Base-by-base conservation (phyloP, 2,329 filamentous ascomycete species). In the Paracoccidioides brasiliensis region DNA sequence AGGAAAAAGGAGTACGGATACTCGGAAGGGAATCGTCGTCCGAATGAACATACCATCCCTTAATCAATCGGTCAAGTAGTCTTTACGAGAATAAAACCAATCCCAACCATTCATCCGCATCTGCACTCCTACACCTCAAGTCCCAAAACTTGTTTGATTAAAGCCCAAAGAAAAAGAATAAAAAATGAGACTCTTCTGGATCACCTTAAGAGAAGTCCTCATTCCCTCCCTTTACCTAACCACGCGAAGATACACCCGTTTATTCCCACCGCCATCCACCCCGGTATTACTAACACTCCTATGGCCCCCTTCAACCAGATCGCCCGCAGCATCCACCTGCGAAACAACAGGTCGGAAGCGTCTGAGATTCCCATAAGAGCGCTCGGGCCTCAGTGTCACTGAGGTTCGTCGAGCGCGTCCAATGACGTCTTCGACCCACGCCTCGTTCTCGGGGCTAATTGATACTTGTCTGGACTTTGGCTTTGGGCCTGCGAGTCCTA, bases 381-480 rank as follows among this genome's bases (percentile, higher is more conserved):
- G 60, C 35, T 66, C 63, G 14, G 66, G 61, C 0, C 66, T 65
- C 14, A 69, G 64, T 7, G 67, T 56, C 4, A 70, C 68, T 4
- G 69, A 67, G 14, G 69, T 69, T 41, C 67, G 65, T 44, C 73
- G 65, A 5, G 73, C 72, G 62, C 74, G 71, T 40, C 71, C 70
- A 32, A 75, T 66, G 22, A 76, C 70, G 54, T 71, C 70, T 61
- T 74, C 71, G 8, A 76, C 73, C 74, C 74, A 76, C 1, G 72
- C 72, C 59, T 76, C 73, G 57, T 72, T 72, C 51, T 74, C 70
- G 3, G 72, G 70, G 28, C 66, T 73, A 61, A 74, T 74, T 5
- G 71, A 70, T 33, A 70, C 64, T 33, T 66, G 67, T 56, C 72
- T 66, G 22, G 64, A 68, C 40, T 66, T 67, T 28, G 68, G 71